Percentiles rank a stretch among this genome's conserved stretches.
These are phyloP conservation scores for Lipomyces yamanashiensis DNA, from an alignment of 805 yeast genomes.

Conservation along the genomic window DNA sequence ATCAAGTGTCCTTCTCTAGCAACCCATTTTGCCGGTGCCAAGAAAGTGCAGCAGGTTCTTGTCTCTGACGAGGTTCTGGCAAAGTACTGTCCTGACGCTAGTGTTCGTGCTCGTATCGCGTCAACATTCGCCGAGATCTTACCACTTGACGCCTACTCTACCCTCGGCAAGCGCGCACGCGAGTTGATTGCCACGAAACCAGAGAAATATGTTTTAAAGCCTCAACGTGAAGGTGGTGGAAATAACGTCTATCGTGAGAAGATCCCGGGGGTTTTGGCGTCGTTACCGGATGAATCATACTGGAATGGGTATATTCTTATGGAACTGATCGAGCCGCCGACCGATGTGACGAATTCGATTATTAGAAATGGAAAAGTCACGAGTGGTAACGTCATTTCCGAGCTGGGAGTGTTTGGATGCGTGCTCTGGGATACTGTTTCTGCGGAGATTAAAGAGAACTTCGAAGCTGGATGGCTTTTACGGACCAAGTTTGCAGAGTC, in stretches of 20 bases:
- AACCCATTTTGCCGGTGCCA: conserved; percentile 91
- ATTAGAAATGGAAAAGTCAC: conserved; percentile 66
- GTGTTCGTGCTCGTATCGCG: conserved; percentile 41
- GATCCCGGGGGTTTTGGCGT: conserved; percentile 72
- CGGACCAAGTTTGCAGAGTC: conserved; percentile 86
- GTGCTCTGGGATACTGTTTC: conserved; percentile 69
- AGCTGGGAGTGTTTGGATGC: conserved; percentile 89
- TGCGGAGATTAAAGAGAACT: conserved; percentile 61
- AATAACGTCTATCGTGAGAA: conserved; percentile 87
- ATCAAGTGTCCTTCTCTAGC: conserved; percentile 89
- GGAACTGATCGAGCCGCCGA: conserved; percentile 86
- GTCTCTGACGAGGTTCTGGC: conserved; percentile 59
- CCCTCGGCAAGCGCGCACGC: conserved; percentile 35
- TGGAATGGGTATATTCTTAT: conserved; percentile 93
- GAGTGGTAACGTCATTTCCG: conserved; percentile 81
- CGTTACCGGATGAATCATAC: conserved; percentile 59
- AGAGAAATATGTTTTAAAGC: conserved; percentile 80
- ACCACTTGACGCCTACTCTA: conserved; percentile 73
- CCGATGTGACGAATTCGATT: conserved; percentile 64
- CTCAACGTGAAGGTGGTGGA: conserved; percentile 99
- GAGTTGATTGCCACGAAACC: conserved; percentile 48
- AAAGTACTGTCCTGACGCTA: conserved; percentile 50
- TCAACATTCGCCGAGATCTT: conserved; percentile 81
- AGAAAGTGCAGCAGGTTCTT: conserved; percentile 88
- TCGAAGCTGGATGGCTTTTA: conserved; percentile 79